phyloP scores from a whole-genome alignment of 169 alveolate genomes.

The Cryptosporidium muris region DNA sequence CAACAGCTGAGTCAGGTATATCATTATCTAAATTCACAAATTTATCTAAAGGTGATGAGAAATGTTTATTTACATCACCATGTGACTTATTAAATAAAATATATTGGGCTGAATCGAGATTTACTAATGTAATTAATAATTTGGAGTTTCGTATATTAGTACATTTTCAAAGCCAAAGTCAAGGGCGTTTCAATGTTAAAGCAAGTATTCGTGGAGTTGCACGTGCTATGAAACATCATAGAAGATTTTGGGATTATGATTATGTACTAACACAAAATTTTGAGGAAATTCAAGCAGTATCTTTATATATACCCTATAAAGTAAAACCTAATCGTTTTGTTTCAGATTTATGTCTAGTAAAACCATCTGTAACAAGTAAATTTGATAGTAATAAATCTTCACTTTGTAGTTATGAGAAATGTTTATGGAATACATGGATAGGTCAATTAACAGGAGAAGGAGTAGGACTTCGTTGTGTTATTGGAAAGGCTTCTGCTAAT shows the following conservation, averaged over 20 bases:
- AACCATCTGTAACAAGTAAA: conserved; percentile 51
- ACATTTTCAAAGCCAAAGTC: conserved; percentile 18
- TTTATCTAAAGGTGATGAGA: conserved; percentile 54
- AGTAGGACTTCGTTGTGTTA: conserved; percentile 33
- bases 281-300: conserved; percentile 50
- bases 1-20: conserved; percentile 16
- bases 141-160: conserved; percentile 23
- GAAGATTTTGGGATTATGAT: conserved; percentile 46
- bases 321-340: conserved; percentile 51
- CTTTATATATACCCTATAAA: conserved; percentile 57
- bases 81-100: conserved; percentile 52
- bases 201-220: conserved; percentile 49
- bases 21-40: neutral
- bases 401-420: conserved; percentile 42
- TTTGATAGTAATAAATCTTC: conserved; percentile 57
- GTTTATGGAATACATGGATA: conserved; percentile 66
- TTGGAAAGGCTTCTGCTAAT: conserved; percentile 56
- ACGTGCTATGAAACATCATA: conserved; percentile 21
- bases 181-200: conserved; percentile 15
- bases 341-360: conserved; percentile 57
- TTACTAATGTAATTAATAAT: neutral
- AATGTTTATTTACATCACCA: conserved; percentile 57
- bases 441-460: conserved; percentile 57
- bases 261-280: conserved; percentile 10
- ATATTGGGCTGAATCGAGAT: conserved; percentile 48